Evolutionary conservation across 2,329 filamentous ascomycete genomes (phyloP), one percentile per base, ranked within the genome.

Genomic region (Trichoderma sp.): DNA sequence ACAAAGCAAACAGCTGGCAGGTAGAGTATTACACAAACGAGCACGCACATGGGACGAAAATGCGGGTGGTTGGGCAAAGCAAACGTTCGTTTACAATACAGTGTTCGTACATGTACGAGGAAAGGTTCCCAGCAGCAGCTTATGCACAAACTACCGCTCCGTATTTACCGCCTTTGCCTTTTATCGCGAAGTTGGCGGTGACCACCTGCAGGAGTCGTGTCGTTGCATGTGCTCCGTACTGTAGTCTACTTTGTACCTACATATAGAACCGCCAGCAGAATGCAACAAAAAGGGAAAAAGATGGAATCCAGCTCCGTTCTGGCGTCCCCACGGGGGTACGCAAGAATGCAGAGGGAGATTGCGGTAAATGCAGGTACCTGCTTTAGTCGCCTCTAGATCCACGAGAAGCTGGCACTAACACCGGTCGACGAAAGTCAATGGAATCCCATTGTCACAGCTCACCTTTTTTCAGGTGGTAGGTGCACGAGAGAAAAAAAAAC

Each of bases 311-410:
- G 62, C 63, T 67, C 63, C 63, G 63, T 73, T n/a, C 4, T 62
- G 27, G 35, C 60, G 69, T 75, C 63, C 72, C 72, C 72, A 75
- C 56, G 72, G 72, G 71, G 72, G 72, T 69, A 75, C 72, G 35
- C 64, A 56, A 35, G 21, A 75, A 63, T 68, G 72, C 72, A 75
- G 35, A 62, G 72, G 64, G 38, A 68, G 29, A 68, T 75, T 75
- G 72, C 38, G 72, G 72, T 50, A 75, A 63, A 60, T 75, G 72
- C 72, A 75, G 72, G 72, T 75, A 75, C 72, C 71, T 75, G 72
- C 64, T 24, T 66, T 74, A 74, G 71, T 62, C 38, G 11, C 31
- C 24, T 38, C n/a, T 31, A 29, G 50, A 31, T 27, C 68, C 33
- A 29, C 59, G 18, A 21, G n/a, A 21, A 14, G 50, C 21, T 56